These are phyloP conservation scores for Nelumbo lutea DNA, from an alignment of 164 flowering plant species.

Conservation along the genomic window DNA sequence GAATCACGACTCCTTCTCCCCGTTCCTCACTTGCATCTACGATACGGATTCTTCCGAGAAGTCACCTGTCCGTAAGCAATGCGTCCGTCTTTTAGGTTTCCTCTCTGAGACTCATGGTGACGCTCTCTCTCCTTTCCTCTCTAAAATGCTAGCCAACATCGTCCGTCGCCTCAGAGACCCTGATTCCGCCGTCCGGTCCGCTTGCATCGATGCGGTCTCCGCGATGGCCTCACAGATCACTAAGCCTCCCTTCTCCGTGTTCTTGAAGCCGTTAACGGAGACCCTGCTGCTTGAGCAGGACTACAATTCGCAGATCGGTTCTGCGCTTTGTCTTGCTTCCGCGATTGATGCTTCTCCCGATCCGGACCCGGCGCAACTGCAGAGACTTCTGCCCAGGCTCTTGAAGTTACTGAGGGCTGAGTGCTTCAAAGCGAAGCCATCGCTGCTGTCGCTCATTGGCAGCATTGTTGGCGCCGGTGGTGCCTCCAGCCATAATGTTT, in stretches of 20 bases:
- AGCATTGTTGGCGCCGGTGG: conserved; percentile 55
- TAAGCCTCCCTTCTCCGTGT: conserved; percentile 37
- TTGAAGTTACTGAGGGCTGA: conserved; percentile 61
- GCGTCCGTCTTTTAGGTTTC: conserved; percentile 49
- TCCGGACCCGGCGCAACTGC: conserved; percentile 49
- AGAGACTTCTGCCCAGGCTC: conserved; percentile 45
- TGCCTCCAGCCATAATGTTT: conserved; percentile 21
- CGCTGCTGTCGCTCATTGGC: conserved; percentile 50
- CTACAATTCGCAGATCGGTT: conserved; percentile 54
- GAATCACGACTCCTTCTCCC: conserved; percentile 37
- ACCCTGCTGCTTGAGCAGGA: conserved; percentile 76
- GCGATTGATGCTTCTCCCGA: conserved; percentile 57
- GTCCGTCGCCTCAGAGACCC: conserved; percentile 69
- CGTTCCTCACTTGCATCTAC: conserved; percentile 66
- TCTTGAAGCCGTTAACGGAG: conserved; percentile 59
- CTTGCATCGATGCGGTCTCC: conserved; percentile 49
- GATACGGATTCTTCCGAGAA: conserved; percentile 65
- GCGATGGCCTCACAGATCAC: conserved; percentile 42
- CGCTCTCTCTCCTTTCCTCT: conserved; percentile 47
- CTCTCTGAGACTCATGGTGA: conserved; percentile 49
- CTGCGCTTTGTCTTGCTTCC: conserved; percentile 70
- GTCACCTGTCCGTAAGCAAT: conserved; percentile 61
- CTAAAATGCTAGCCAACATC: conserved; percentile 52
- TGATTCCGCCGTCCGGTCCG: conserved; percentile 63
- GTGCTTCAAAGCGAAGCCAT: conserved; percentile 71